A percentile compares a stretch with the other conserved stretches of the same genome.
Evolutionary conservation across 495 filamentous ascomycete species (phyloP).

Genomic region (Trichoderma erinaceum): DNA sequence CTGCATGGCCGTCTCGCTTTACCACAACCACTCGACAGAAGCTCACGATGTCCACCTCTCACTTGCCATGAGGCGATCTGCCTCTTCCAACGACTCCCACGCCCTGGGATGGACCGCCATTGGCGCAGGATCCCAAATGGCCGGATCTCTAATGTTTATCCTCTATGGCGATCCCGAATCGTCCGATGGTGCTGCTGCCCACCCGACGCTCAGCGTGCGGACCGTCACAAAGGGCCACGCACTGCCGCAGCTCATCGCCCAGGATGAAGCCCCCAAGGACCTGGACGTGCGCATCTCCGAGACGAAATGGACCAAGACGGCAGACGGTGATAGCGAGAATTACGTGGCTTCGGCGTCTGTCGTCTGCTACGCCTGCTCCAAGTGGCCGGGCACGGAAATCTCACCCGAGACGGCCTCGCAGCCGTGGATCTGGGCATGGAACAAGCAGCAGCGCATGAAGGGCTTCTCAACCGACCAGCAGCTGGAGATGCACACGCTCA

Average conservation of each 20-base stretch:
- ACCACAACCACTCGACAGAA: constrained; percentile 22
- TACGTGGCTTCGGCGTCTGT: constrained; percentile 21
- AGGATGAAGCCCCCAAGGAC: neutral
- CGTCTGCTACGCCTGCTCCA: constrained; percentile 24
- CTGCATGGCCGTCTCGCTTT: constrained; percentile 22
- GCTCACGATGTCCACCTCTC: constrained; percentile 23
- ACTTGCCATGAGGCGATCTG: constrained; percentile 20
- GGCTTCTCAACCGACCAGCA: constrained; percentile 18
- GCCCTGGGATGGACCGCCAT: constrained; percentile 27
- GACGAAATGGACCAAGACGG: neutral
- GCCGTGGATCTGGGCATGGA: constrained; percentile 32
- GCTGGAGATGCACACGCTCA: constrained; percentile 23
- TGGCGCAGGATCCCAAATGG: constrained; percentile 27
- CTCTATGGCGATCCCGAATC: constrained; percentile 27
- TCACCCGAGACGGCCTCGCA: constrained; percentile 19
- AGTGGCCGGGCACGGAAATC: constrained; percentile 18
- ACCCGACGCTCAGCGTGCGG: constrained; percentile 27
- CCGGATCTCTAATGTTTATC: constrained; percentile 28
- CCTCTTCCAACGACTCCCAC: neutral
- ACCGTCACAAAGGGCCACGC: constrained; percentile 24
- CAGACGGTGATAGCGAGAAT: neutral
- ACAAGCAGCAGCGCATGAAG: constrained; percentile 23
- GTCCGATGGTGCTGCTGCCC: neutral
- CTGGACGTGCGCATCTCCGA: neutral
- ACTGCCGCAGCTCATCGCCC: constrained; percentile 20